These are phyloP conservation scores for Schizopora paradoxa DNA, from an alignment of 1,284 basidiomycete genomes.

Conservation along the genomic window DNA sequence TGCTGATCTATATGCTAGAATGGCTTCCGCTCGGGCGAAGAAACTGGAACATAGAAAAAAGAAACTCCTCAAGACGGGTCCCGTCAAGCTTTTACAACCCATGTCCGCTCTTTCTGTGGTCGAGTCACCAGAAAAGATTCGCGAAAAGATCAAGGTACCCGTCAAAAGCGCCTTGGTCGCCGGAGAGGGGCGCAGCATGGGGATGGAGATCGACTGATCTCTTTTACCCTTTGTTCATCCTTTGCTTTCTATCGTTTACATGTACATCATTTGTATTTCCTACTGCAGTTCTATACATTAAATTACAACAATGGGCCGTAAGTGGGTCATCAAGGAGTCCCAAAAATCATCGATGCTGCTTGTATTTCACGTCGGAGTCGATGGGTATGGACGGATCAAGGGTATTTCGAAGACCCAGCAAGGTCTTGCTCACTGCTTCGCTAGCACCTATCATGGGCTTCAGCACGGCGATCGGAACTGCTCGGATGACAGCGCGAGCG, in stretches of 20 bases:
- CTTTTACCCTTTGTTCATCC: background rate
- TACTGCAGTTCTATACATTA: conserved; percentile 9
- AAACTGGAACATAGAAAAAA: conserved; percentile 64
- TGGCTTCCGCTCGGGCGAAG: conserved; percentile 74
- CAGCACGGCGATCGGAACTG: conserved; percentile 93
- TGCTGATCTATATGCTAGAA: conserved; percentile 41
- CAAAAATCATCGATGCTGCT: conserved; percentile 47
- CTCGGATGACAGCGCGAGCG: conserved; percentile 87
- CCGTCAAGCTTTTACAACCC: conserved; percentile 72
- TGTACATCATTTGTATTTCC: conserved; percentile 9
- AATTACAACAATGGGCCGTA: conserved; percentile 6
- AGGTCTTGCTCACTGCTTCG: conserved; percentile 92
- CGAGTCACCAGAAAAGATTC: conserved; percentile 40
- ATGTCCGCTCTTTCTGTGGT: conserved; percentile 40
- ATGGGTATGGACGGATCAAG: conserved; percentile 75
- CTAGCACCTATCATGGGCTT: conserved; percentile 96
- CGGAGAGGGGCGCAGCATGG: conserved; percentile 75
- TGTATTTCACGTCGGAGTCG: conserved; percentile 88
- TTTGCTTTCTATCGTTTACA: conserved; percentile 1
- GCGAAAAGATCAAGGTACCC: conserved; percentile 79
- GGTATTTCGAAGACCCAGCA: conserved; percentile 88
- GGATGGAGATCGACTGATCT: conserved; percentile 71
- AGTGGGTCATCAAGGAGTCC: conserved; percentile 1
- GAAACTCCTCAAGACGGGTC: conserved; percentile 50
- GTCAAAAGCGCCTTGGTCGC: conserved; percentile 68